A percentile compares a stretch with the other conserved stretches of the same genome.
Evolutionary conservation across 768 basidiomycete genomes (phyloP).

Genomic region (Auriscalpium orientale): DNA sequence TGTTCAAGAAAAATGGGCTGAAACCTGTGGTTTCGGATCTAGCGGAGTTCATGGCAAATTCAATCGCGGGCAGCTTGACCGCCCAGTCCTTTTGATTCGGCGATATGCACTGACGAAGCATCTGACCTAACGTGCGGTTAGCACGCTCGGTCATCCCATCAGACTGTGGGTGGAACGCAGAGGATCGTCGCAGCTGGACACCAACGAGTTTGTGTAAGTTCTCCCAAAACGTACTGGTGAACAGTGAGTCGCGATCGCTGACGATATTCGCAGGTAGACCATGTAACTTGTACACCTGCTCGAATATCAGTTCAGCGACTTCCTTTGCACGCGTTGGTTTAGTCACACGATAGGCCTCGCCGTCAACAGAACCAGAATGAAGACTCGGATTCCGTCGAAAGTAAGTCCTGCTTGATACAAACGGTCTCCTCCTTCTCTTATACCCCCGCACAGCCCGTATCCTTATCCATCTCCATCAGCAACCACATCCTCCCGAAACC

Average conservation of each 20-base stretch:
- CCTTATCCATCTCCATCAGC: too few relatives aligned
- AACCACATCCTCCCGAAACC: too few relatives aligned
- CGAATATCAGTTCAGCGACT: constrained; percentile 29
- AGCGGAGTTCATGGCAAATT: constrained; percentile 8
- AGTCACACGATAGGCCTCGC: too few relatives aligned
- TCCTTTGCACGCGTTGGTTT: constrained; percentile 20
- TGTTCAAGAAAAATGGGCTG: constrained; percentile 30
- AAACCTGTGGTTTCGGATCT: constrained; percentile 27
- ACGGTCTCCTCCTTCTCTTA: too few relatives aligned
- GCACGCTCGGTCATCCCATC: constrained; percentile 33
- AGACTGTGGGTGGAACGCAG: constrained; percentile 35
- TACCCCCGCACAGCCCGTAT: too few relatives aligned
- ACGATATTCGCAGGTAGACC: constrained; percentile 33
- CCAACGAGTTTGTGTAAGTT: constrained; percentile 25
- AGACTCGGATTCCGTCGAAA: too few relatives aligned
- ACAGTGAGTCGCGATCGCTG: constrained; percentile 33
- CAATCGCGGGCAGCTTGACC: constrained; percentile 23
- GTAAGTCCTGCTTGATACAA: too few relatives aligned
- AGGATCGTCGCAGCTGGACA: constrained; percentile 27
- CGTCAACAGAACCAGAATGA: too few relatives aligned
- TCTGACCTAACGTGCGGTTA: constrained; percentile 26
- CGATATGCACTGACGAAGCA: constrained; percentile 20
- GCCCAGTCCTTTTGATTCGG: constrained; percentile 28
- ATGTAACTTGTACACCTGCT: constrained; percentile 28
- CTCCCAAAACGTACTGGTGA: constrained; percentile 37